Evolutionary conservation across 108 stramenopile species (phyloP).

Genomic region (Seminavis robusta): DNA sequence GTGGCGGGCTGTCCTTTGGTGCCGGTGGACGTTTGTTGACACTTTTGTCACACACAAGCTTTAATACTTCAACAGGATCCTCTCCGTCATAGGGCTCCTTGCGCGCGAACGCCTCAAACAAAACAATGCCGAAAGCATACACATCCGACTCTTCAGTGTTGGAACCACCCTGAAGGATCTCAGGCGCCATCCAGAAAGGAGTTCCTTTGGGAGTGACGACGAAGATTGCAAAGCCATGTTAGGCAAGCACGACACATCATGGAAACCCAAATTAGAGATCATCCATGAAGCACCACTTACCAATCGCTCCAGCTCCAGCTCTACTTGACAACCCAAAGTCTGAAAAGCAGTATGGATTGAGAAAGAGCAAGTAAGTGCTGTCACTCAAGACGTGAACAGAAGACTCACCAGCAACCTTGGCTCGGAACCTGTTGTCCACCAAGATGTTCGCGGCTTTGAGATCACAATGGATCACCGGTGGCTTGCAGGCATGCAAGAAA

Average conservation of each 20-base stretch:
- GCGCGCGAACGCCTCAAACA: constrained; percentile 46
- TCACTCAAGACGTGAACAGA: too few species aligned
- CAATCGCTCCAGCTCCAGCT: too few species aligned
- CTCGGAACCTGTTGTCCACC: constrained; percentile 39
- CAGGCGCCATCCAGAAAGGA: constrained; percentile 95
- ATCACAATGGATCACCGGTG: constrained; percentile 39
- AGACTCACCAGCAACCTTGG: constrained; percentile 58
- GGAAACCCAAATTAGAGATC: too few species aligned
- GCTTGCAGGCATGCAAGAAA: constrained; percentile 47
- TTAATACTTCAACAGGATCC: constrained; percentile 24
- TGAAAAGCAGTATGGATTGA: too few species aligned
- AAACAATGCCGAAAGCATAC: constrained; percentile 57
- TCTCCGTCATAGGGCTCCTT: constrained; percentile 49
- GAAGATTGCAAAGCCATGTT: too few species aligned
- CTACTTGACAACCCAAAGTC: too few species aligned
- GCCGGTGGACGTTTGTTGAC: constrained; percentile 42
- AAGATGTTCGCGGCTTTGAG: constrained; percentile 42
- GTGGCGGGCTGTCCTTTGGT: constrained; percentile 19
- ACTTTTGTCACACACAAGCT: constrained; percentile 21
- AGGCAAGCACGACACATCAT: too few species aligned
- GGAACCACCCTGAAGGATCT: constrained; percentile 34
- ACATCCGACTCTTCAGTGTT: constrained; percentile 47
- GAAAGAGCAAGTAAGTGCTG: too few species aligned
- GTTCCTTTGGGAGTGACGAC: too few species aligned
- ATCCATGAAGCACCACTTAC: too few species aligned